Conservation (phyloP, 257 asterid genomes). For the Ophiorrhiza pumila region DNA sequence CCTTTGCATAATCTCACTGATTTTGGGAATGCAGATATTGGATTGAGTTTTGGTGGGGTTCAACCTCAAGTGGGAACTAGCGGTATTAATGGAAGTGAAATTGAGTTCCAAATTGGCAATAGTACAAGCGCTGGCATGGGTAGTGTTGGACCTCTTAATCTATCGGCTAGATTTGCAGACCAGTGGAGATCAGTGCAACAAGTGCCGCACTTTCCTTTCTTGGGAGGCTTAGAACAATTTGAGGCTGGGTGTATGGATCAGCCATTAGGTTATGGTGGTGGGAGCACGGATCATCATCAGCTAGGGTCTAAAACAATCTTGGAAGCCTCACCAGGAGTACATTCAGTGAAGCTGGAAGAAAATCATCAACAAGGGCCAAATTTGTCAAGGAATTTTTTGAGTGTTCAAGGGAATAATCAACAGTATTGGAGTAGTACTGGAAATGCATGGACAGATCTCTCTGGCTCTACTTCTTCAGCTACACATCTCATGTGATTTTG, state of each 20-base stretch:
- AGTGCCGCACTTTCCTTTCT: constrained; percentile 23
- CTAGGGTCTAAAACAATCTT: background rate
- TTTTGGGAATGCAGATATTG: constrained; percentile 13
- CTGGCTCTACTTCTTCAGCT: constrained; percentile 25
- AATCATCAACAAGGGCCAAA: constrained; percentile 9
- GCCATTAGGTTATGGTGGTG: constrained; percentile 5
- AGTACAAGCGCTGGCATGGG: background rate
- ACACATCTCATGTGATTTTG: constrained; percentile 25
- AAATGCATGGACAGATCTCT: constrained; percentile 28
- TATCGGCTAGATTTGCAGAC: constrained; percentile 22
- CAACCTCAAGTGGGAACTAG: constrained; percentile 1
- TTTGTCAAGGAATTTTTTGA: constrained; percentile 20
- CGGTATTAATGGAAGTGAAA: background rate
- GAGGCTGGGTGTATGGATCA: constrained; percentile 14
- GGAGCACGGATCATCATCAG: constrained; percentile 14
- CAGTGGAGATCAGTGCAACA: constrained; percentile 33
- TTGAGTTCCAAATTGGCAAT: constrained; percentile 17
- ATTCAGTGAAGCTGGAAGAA: constrained; percentile 31
- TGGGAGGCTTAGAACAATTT: constrained; percentile 24
- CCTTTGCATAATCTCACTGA: constrained; percentile 21
- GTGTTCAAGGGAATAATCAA: constrained; percentile 19
- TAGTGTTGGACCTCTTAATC: constrained; percentile 9
- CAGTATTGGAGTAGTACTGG: constrained; percentile 28
- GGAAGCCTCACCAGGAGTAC: background rate
- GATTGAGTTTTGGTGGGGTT: constrained; percentile 19